A percentile compares a stretch with the other conserved stretches of the same genome.
phyloP scores from a whole-genome alignment of 2,329 filamentous ascomycete genomes.

The Davidsoniella eucalypti region DNA sequence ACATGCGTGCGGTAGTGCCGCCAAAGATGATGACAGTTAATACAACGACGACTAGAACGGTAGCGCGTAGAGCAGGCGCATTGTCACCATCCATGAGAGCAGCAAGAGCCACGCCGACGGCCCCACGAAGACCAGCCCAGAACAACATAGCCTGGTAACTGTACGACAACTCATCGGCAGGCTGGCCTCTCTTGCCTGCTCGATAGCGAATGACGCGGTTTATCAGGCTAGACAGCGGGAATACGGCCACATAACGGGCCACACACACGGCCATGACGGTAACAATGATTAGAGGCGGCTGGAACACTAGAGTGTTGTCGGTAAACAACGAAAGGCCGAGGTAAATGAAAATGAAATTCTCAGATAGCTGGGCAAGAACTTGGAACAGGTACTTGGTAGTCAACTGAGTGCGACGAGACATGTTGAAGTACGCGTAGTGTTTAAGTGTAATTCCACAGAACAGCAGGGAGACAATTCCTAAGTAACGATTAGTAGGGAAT shows the following conservation, averaged over 20 bases:
- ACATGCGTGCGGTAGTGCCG: conserved; percentile 90
- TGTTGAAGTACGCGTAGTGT: conserved; percentile 99
- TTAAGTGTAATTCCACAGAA: conserved; percentile 98
- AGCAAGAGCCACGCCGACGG: conserved; percentile 86
- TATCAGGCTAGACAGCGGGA: conserved; percentile 75
- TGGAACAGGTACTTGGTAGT: conserved; percentile 98
- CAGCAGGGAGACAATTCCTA: conserved; percentile 79
- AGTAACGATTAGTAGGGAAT: conserved; percentile 21
- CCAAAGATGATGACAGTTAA: conserved; percentile 98
- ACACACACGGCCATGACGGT: conserved; percentile 83
- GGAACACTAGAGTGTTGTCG: conserved; percentile 72
- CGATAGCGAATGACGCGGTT: conserved; percentile 88
- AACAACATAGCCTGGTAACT: conserved; percentile 99
- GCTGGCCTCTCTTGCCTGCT: conserved; percentile 52
- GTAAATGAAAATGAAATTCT: conserved; percentile 99
- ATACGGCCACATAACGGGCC: conserved; percentile 85
- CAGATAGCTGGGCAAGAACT: conserved; percentile 81
- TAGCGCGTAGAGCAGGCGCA: conserved; percentile 69
- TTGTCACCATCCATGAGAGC: conserved; percentile 74
- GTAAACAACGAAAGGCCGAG: conserved; percentile 89
- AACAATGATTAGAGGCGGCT: conserved; percentile 87
- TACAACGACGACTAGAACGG: conserved; percentile 93
- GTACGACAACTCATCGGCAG: conserved; percentile 76
- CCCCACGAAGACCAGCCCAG: conserved; percentile 90
- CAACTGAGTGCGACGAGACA: conserved; percentile 92